Conservation (phyloP, 1,284 basidiomycete species). For the Inonotus obliquus region DNA sequence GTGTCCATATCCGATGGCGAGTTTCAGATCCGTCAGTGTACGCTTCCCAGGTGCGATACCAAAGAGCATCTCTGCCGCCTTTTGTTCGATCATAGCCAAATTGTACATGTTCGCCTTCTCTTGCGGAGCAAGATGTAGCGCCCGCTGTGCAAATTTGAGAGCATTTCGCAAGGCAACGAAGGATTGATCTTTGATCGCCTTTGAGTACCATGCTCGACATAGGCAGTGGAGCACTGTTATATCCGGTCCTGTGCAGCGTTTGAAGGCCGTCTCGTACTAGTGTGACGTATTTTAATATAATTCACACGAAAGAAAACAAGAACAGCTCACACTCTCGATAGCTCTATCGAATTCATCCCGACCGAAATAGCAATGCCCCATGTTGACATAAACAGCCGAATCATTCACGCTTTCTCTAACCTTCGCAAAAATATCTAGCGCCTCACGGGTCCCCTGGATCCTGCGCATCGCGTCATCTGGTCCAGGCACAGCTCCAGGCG, state of each 20-base stretch:
- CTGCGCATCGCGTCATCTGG: conserved; percentile 63
- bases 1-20: conserved; percentile 77
- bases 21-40: conserved; percentile 72
- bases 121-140: conserved; percentile 72
- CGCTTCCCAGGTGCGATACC: conserved; percentile 70
- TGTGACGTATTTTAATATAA: background rate
- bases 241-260: conserved; percentile 55
- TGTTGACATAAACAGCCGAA: conserved; percentile 88
- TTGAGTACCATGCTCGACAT: conserved; percentile 87
- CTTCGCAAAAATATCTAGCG: conserved; percentile 82
- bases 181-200: conserved; percentile 83
- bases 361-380: conserved; percentile 90
- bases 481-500: conserved; percentile 40
- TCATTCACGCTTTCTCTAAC: conserved; percentile 83
- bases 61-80: conserved; percentile 85
- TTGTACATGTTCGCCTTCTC: conserved; percentile 92
- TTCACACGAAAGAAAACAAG: background rate
- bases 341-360: conserved; percentile 91
- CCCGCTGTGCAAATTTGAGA: conserved; percentile 79
- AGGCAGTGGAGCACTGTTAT: conserved; percentile 76
- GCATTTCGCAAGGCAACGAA: conserved; percentile 77
- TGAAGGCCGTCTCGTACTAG: conserved; percentile 86
- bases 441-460: conserved; percentile 72
- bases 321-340: conserved; percentile 82
- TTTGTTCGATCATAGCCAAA: conserved; percentile 95